A percentile compares a stretch with the other conserved stretches of the same genome.
These are phyloP conservation scores for Clitoria ternatea DNA, from an alignment of 306 rosid genomes.

Conservation along the genomic window DNA sequence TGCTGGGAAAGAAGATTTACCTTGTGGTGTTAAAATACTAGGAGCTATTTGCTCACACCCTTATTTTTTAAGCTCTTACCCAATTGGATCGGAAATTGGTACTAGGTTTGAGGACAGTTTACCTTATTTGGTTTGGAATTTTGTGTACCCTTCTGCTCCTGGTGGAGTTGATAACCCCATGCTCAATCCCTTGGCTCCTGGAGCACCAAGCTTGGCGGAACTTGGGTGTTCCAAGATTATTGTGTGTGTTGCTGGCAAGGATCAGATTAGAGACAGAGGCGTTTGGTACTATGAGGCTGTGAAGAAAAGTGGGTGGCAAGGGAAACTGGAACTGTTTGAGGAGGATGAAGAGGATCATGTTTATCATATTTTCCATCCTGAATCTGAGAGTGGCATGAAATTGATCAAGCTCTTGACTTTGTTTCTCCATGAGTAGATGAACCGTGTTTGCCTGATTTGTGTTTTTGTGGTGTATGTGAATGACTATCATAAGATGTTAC, in stretches of 20 bases:
- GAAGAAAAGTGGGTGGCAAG: constrained; percentile 40
- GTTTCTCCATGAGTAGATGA: constrained; percentile 6
- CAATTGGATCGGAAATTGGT: constrained; percentile 23
- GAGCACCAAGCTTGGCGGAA: constrained; percentile 36
- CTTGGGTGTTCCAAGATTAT: constrained; percentile 37
- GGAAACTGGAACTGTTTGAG: constrained; percentile 33
- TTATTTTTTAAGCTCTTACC: constrained; percentile 36
- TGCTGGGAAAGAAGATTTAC: constrained; percentile 37
- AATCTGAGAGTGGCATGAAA: constrained; percentile 7
- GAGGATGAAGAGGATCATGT: constrained; percentile 30
- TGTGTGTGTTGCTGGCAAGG: constrained; percentile 37
- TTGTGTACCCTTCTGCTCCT: constrained; percentile 30
- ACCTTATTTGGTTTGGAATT: constrained; percentile 18
- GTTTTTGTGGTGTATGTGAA: not conserved
- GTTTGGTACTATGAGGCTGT: constrained; percentile 33
- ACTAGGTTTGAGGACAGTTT: not conserved
- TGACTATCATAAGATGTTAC: not conserved
- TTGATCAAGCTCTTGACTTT: not conserved
- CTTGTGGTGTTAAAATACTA: constrained; percentile 17
- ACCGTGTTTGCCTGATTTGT: not conserved
- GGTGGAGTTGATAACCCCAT: constrained; percentile 40
- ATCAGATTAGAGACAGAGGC: constrained; percentile 33
- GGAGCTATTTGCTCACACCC: constrained; percentile 45
- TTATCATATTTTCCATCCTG: constrained; percentile 24
- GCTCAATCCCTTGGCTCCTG: constrained; percentile 30